phyloP scores from a whole-genome alignment of 495 filamentous ascomycete genomes.

The Daldinia caldariorum region DNA sequence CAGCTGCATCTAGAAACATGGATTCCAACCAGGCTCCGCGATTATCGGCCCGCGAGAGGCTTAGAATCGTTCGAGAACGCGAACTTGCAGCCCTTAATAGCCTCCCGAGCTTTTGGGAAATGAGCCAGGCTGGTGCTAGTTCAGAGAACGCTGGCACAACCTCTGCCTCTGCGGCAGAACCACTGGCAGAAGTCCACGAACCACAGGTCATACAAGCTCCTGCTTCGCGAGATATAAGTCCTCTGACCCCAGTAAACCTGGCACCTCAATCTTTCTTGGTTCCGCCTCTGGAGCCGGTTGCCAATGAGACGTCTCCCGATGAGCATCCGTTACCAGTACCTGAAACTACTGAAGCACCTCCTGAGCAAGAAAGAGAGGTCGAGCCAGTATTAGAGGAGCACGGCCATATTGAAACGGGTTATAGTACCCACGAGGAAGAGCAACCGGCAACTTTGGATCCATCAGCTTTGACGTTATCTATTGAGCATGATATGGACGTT shows the following conservation, averaged over 20 bases:
- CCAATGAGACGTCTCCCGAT: conserved; percentile 5
- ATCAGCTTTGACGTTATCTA: conserved; percentile 49
- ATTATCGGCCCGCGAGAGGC: conserved; percentile 46
- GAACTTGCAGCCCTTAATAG: conserved; percentile 26
- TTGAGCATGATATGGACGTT: conserved; percentile 44
- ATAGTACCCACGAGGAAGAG: conserved; percentile 25
- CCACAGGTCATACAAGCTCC: conserved; percentile 9
- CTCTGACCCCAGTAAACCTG: conserved; percentile 17
- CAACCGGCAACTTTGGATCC: conserved; percentile 52
- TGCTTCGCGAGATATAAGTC: conserved; percentile 10
- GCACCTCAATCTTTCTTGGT: conserved; percentile 22
- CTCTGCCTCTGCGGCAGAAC: conserved; percentile 1
- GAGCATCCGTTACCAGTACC: conserved; percentile 21
- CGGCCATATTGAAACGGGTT: conserved; percentile 8
- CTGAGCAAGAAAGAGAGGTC: conserved; percentile 13
- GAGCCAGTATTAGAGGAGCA: conserved; percentile 19
- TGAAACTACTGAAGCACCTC: conserved; percentile 13
- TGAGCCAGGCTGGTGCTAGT: neutral
- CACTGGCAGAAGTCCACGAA: conserved; percentile 14
- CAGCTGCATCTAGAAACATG: conserved; percentile 39
- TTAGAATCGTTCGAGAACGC: conserved; percentile 37
- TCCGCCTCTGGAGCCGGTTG: conserved; percentile 5
- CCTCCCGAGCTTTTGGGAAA: too few relatives aligned
- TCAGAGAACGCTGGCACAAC: neutral
- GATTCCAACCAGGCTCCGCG: conserved; percentile 30